Conservation (phyloP, 1,284 basidiomycete genomes). For the Trichosporon coremiiforme region DNA sequence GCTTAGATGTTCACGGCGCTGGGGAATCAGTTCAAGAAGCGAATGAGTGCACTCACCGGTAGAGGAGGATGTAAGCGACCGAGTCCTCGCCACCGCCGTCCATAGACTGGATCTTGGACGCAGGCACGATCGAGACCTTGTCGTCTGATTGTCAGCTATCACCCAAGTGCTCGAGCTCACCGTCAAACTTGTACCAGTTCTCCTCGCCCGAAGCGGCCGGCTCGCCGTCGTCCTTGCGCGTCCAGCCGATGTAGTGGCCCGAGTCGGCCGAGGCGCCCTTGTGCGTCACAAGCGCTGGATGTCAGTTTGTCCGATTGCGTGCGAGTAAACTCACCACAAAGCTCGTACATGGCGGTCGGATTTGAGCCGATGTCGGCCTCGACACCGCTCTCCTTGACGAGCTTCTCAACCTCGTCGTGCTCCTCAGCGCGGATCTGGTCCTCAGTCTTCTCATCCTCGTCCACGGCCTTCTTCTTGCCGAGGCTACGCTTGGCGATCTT, state of each 20-base stretch:
- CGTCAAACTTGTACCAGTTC: slow-evolving; percentile 71
- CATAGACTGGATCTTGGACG: slow-evolving; percentile 75
- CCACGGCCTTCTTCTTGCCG: slow-evolving; percentile 52
- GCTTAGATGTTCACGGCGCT: slow-evolving; percentile 21
- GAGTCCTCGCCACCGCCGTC: slow-evolving; percentile 83
- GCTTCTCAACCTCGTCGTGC: slow-evolving; percentile 34
- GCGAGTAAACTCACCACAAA: slow-evolving; percentile 48
- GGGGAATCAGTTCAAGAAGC: background rate
- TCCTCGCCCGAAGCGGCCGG: slow-evolving; percentile 44
- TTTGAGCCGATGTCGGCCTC: slow-evolving; percentile 38
- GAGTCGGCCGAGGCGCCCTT: slow-evolving; percentile 93
- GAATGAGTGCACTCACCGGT: slow-evolving; percentile 60
- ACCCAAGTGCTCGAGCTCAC: slow-evolving; percentile 34
- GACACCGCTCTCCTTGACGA: slow-evolving; percentile 37
- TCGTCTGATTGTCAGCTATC: slow-evolving; percentile 71
- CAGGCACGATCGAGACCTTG: slow-evolving; percentile 64
- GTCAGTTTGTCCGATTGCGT: background rate
- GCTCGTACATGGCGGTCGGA: slow-evolving; percentile 53
- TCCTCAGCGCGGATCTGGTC: slow-evolving; percentile 53
- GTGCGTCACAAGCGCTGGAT: slow-evolving; percentile 85
- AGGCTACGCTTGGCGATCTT: slow-evolving; percentile 79
- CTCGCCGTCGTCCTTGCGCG: slow-evolving; percentile 41
- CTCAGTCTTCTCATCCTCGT: slow-evolving; percentile 42
- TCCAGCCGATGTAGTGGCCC: slow-evolving; percentile 85
- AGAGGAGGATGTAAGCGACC: slow-evolving; percentile 81